Evolutionary conservation across 148 eudicot species (phyloP).

Genomic region (Pharnaceum exiguum): DNA sequence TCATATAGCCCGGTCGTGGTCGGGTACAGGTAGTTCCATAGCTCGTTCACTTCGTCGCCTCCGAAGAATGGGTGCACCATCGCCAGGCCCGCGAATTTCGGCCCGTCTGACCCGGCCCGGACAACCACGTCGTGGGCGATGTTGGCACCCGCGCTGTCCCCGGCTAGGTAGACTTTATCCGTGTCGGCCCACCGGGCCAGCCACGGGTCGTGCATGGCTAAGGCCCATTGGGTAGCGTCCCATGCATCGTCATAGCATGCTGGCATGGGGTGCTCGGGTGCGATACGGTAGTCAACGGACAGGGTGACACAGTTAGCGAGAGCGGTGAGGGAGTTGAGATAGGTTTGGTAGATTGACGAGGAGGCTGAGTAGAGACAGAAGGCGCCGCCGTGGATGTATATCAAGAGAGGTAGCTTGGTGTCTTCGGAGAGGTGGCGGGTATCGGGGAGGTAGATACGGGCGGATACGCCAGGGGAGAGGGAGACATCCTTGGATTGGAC

Average conservation of each 20-base stretch:
- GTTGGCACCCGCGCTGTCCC: constrained; percentile 58
- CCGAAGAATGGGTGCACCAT: constrained; percentile 37
- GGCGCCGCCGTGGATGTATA: constrained; percentile 45
- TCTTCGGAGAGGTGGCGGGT: not conserved
- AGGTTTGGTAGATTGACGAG: constrained; percentile 26
- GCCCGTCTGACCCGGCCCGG: no score
- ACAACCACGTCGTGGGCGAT: constrained; percentile 32
- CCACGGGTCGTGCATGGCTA: constrained; percentile 30
- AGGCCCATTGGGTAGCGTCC: constrained; percentile 36
- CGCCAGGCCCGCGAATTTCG: not conserved
- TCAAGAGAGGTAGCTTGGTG: constrained; percentile 25
- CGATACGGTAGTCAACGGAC: constrained; percentile 38
- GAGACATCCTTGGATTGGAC: constrained; percentile 39
- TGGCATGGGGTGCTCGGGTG: constrained; percentile 49
- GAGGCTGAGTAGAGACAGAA: constrained; percentile 39
- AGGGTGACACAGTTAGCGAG: constrained; percentile 23
- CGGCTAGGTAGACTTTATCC: constrained; percentile 28
- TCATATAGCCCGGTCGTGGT: constrained; percentile 12
- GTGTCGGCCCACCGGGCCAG: constrained; percentile 23
- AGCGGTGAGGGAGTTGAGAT: constrained; percentile 24
- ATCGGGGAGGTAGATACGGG: constrained; percentile 33
- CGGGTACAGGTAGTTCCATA: constrained; percentile 29
- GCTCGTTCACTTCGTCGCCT: constrained; percentile 14
- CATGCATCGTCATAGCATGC: constrained; percentile 44
- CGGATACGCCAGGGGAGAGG: constrained; percentile 20